Base-by-base conservation (phyloP, 345 rosid species). In the Euphorbia lathyris region DNA sequence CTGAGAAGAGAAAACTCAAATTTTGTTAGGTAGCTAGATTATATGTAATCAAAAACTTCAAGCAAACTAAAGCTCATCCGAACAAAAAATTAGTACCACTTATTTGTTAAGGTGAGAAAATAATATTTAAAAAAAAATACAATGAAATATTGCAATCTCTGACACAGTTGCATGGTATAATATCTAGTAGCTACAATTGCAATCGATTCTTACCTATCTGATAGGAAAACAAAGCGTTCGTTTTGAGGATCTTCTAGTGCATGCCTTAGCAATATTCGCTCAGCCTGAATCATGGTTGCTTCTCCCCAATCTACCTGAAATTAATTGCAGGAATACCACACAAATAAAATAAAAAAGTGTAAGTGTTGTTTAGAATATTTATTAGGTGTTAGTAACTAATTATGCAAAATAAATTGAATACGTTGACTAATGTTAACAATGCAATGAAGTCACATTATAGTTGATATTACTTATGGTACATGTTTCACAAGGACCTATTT, bases 261-360 rank as follows among this genome's bases (percentile, higher is more conserved):
- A 80, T 90, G 96, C 73, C 89, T 80, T 74, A 95, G 97, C 82
- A 95, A 83, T 65, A 95, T 78, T 63, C 91, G 97, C 80, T 95
- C 99, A 30, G 98, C 99, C 85, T 85, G 88, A 59, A 95, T 88
- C 99, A 92, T 95, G 75, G 82, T 90, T 56, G 99, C 83, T 82
- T 77, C 94, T 68, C 99, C 99, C 99, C 99, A 95, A 38, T 95
- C 97, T 67, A 95, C 96, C 99, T 95, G 86, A 70, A 78, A 81
- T 23, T 20, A 27, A 69, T 52, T 43, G 22, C 32, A 58, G 14
- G 38, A 67, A 45, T 27, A 65, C 52, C 70, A 68, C 38, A 45
- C 34, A 58, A 58, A 57, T 7, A 58, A 34, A 48, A 53, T 13
- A 8, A 17, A 47, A 14, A 7, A 42, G 0, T 16, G 4, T n/a